Base-by-base conservation (phyloP, 2,329 filamentous ascomycete genomes). In the Ceratocystiopsis brevicomis region DNA sequence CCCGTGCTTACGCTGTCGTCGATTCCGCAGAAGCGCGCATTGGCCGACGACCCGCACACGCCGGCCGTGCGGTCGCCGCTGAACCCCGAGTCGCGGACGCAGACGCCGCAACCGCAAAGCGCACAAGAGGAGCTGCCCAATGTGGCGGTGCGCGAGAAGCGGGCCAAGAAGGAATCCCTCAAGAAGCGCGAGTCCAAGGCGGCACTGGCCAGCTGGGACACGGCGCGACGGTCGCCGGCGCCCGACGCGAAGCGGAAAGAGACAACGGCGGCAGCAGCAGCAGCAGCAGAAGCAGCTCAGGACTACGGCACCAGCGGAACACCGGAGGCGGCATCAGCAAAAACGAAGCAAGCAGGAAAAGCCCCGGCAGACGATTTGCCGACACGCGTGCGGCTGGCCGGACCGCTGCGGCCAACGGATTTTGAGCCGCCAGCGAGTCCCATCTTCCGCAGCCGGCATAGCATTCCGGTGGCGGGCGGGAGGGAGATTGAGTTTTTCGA, bases 31-130 rank as follows among this genome's bases (percentile, higher is more conserved):
- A 81, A 81, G 53, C 75, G 78, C 46, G 62, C 66, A 18, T 65
- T 80, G 3, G 47, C 45, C 30, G 78, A 81, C 47, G 78, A 82
- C 52, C 74, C 74, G 54, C 76, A 86, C 58, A 69, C 69, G 47
- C 81, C 81, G 5, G 68, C 76, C 13, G 67, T 85, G 2, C 75
- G 81, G 3, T 87, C 81, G 12, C 81, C 81, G 25, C 69, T 87
- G 48, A 86, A 86, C 52, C 76, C 77, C 39, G 74, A 79, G 39
- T 37, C 45, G 11, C 41, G 44, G n/a, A 32, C 56, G 47, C 50
- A 56, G 9, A 51, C 56, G 11, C 55, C 55, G 37, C 63, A 62
- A 44, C 53, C 58, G 3, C n/a, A n/a, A n/a, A n/a, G n/a, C n/a
- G n/a, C n/a, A n/a, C 58, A 59, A 18, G 61, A 65, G 11, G 42